Evolutionary conservation across 2,329 filamentous ascomycete species (phyloP).

Genomic region (Atkinsonella hypoxylon): DNA sequence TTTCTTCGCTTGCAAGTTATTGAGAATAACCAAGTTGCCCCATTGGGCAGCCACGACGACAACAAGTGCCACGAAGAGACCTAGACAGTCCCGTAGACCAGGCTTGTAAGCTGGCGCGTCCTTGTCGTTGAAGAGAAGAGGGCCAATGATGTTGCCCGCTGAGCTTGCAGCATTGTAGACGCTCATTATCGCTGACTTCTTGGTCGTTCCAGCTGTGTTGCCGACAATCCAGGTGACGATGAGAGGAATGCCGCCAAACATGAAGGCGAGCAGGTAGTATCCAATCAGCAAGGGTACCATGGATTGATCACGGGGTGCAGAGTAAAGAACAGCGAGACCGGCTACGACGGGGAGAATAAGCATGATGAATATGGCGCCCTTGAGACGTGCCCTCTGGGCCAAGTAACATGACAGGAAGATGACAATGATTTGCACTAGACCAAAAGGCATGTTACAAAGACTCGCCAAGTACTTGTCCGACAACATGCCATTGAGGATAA

Average conservation of each 20-base stretch:
- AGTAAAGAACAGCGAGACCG: conserved; percentile 43
- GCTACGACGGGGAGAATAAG: conserved; percentile 49
- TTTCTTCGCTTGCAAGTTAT: conserved; percentile 41
- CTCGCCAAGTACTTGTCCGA: conserved; percentile 46
- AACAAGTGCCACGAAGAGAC: conserved; percentile 40
- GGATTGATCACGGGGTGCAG: conserved; percentile 32
- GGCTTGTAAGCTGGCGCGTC: conserved; percentile 48
- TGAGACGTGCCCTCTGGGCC: conserved; percentile 43
- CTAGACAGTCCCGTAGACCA: conserved; percentile 43
- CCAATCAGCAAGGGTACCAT: conserved; percentile 36
- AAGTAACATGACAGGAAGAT: conserved; percentile 48
- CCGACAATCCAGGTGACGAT: conserved; percentile 58
- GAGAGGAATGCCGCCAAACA: conserved; percentile 54
- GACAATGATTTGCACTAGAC: conserved; percentile 45
- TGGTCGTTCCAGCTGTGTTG: conserved; percentile 56
- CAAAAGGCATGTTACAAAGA: conserved; percentile 56
- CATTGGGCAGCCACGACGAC: conserved; percentile 41
- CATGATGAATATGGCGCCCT: conserved; percentile 39
- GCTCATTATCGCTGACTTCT: conserved; percentile 52
- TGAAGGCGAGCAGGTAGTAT: conserved; percentile 55
- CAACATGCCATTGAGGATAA: conserved; percentile 49
- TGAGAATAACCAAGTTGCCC: conserved; percentile 41
- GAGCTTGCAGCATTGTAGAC: conserved; percentile 51
- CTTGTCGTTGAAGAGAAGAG: conserved; percentile 44
- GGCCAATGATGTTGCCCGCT: conserved; percentile 55